Base-by-base conservation (phyloP, 208 protist species). In the Zelonia costaricensis region DNA sequence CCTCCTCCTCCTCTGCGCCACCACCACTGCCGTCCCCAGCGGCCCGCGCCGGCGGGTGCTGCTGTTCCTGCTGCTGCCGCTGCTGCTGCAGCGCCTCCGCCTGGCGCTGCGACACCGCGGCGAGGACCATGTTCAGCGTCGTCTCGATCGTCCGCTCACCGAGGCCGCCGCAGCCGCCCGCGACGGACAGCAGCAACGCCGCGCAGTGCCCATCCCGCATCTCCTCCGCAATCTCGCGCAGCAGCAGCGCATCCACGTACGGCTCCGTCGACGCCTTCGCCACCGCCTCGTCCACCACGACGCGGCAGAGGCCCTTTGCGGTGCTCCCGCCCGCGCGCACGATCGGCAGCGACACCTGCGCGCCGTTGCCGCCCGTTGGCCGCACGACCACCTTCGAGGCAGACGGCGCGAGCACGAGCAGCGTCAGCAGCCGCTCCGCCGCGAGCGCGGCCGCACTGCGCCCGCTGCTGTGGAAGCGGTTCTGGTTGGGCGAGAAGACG, bases 261-360 rank as follows among this genome's bases (percentile, higher is more conserved):
- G 8, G 8, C 4, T 45, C 47, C 6, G 8, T 28, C 4, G 15
- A 25, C n/a, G 8, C 1, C 28, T 49, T 40, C 1, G 28, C 13
- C 12, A 66, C 60, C 27, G 60, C 40, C 49, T 66, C 60, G 42
- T 66, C 60, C 13, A 66, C 60, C 12, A 46, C 42, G 42, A 46
- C 42, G 42, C 20, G 42, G 10, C 33, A 38, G 7, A 38, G 33
- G 7, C 33, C 33, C 33, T 38, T 38, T 10, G 33, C 7, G 7
- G 33, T 38, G 7, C 10, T 10, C 33, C 42, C 42, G 22, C 27
- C 56, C 2, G 36, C 35, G 35, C 18, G n/a, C 0, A 28, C 8
- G 51, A 4, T 20, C 5, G 22, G 44, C 46, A 62, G 46, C 23
- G 35, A 28, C 18, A 62, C 57, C 45, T 46, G 28, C 15, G 45